phyloP scores from a whole-genome alignment of 768 basidiomycete species.

The Mrakia frigida region DNA sequence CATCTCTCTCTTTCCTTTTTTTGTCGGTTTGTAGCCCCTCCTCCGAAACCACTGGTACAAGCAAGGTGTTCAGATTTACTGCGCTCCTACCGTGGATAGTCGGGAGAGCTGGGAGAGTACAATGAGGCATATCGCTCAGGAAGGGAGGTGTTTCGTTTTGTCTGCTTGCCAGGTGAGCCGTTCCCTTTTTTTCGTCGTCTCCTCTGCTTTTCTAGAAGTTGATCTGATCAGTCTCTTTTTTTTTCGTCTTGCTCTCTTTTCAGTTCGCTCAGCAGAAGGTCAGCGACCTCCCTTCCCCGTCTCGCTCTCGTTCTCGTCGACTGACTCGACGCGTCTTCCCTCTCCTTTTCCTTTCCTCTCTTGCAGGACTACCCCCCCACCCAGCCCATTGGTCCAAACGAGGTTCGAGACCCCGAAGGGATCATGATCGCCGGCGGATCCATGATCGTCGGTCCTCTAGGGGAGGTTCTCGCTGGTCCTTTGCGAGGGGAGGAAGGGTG shows the following conservation, averaged over 20 bases:
- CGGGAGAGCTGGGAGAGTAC: slow-evolving; percentile 56
- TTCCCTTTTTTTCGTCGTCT: background rate
- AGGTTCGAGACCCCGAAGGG: slow-evolving; percentile 46
- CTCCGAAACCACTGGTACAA: slow-evolving; percentile 60
- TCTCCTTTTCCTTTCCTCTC: background rate
- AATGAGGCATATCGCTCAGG: slow-evolving; percentile 61
- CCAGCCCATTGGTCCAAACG: slow-evolving; percentile 44
- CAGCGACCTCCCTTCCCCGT: background rate
- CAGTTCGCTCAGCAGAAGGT: slow-evolving; percentile 53
- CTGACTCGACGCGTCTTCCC: no score
- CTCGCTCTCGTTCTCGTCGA: no score
- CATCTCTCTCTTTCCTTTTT: background rate
- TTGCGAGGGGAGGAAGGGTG: slow-evolving; percentile 54
- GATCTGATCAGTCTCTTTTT: background rate
- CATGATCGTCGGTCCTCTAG: slow-evolving; percentile 58
- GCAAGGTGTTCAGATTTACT: slow-evolving; percentile 58
- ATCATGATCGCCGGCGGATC: slow-evolving; percentile 61
- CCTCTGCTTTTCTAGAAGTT: background rate
- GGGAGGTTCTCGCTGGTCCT: slow-evolving; percentile 58
- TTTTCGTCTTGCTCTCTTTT: background rate
- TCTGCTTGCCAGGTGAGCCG: background rate
- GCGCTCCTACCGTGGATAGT: slow-evolving; percentile 62
- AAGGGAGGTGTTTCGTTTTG: slow-evolving; percentile 62
- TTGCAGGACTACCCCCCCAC: slow-evolving; percentile 50
- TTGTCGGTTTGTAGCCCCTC: background rate